Conservation (phyloP, 352 stramenopile species). For the Pythium vanterpoolii region DNA sequence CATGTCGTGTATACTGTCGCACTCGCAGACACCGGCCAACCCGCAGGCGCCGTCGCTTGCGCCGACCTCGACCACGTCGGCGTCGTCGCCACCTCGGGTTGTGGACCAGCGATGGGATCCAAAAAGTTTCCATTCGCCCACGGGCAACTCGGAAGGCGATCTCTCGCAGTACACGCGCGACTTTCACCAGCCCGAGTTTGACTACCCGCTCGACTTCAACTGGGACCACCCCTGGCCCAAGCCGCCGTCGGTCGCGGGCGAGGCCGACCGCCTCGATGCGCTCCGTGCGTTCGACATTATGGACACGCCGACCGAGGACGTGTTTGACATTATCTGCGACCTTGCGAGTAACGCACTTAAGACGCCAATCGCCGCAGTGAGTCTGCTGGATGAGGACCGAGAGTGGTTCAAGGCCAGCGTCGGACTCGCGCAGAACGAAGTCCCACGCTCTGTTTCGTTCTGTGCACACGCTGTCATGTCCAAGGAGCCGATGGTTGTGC, state of each 20-base stretch:
- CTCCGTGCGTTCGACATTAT: slow-evolving; percentile 85
- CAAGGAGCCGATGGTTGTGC: slow-evolving; percentile 87
- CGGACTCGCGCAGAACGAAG: slow-evolving; percentile 79
- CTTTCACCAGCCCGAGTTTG: slow-evolving; percentile 77
- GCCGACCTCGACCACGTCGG: slow-evolving; percentile 38
- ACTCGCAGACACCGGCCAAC: slow-evolving; percentile 75
- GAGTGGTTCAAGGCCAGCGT: slow-evolving; percentile 89
- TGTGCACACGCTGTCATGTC: slow-evolving; percentile 87
- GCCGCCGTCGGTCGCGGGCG: slow-evolving; percentile 62
- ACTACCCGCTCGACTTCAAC: slow-evolving; percentile 86
- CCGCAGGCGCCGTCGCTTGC: slow-evolving; percentile 44
- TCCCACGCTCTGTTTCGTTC: slow-evolving; percentile 85
- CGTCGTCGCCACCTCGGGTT: slow-evolving; percentile 35
- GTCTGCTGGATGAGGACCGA: slow-evolving; percentile 80
- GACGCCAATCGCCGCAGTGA: slow-evolving; percentile 82
- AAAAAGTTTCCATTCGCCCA: slow-evolving; percentile 82
- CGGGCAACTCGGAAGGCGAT: slow-evolving; percentile 73
- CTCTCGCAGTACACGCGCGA: slow-evolving; percentile 72
- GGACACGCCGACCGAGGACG: slow-evolving; percentile 81
- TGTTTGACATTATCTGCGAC: slow-evolving; percentile 90
- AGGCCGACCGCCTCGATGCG: slow-evolving; percentile 72
- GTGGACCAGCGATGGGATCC: slow-evolving; percentile 63
- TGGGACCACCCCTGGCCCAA: slow-evolving; percentile 89
- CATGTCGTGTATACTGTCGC: slow-evolving; percentile 88
- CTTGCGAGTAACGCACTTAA: slow-evolving; percentile 83